Evolutionary conservation across 2,329 filamentous ascomycete species (phyloP).

Genomic region (Coniochaeta sp.): DNA sequence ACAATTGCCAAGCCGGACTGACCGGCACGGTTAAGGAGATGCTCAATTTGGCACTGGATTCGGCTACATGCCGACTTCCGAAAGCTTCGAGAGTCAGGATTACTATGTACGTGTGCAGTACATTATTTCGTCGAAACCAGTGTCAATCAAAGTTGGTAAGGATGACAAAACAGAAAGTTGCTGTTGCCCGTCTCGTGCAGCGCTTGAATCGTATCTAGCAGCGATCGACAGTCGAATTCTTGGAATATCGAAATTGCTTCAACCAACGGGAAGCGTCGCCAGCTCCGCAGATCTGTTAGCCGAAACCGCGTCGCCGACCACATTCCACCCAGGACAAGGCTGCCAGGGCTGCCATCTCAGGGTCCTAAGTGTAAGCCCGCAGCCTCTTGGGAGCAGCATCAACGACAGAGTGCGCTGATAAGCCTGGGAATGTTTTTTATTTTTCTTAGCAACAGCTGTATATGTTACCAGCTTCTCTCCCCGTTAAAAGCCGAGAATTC

Average conservation of each 20-base stretch:
- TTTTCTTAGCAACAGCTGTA: too few species aligned
- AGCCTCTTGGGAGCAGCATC: too few species aligned
- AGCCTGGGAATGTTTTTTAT: too few species aligned
- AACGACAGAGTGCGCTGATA: too few species aligned
- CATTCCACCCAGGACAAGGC: background rate
- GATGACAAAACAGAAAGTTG: background rate
- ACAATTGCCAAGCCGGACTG: background rate
- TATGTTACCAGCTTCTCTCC: too few species aligned
- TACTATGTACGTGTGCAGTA: background rate
- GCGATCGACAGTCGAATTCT: background rate
- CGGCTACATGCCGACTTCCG: background rate
- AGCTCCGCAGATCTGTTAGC: background rate
- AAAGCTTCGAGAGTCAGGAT: background rate
- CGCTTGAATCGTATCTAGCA: background rate
- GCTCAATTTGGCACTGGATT: background rate
- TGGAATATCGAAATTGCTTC: background rate
- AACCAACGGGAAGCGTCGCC: background rate
- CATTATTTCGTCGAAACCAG: background rate
- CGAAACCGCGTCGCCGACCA: background rate
- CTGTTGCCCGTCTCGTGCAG: background rate
- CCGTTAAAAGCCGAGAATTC: too few species aligned
- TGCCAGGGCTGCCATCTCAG: background rate
- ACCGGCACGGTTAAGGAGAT: background rate
- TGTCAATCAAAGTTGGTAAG: background rate
- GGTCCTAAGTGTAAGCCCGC: background rate